Conservation (phyloP, 306 rosid genomes). For the Medicago truncatula region MtrunA17r5.0-ANR NC_053044.1:24347501-24348000, state of each 20-base stretch:
- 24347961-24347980: neutral
- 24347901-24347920: slow-evolving; percentile 10
- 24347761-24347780: slow-evolving; percentile 38
- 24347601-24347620: slow-evolving; percentile 27
- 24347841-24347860: slow-evolving; percentile 85
- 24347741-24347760: slow-evolving; percentile 10
- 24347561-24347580: slow-evolving; percentile 20
- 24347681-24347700: neutral
- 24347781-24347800: slow-evolving; percentile 92
- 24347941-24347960: neutral
- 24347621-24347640: neutral
- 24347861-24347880: slow-evolving; percentile 24
- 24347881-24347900: slow-evolving; percentile 3
- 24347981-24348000: neutral
- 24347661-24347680: slow-evolving; percentile 19
- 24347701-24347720: slow-evolving; percentile 29
- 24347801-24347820: slow-evolving; percentile 71
- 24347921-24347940: slow-evolving; percentile 4
- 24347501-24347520: slow-evolving; percentile 38
- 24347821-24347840: slow-evolving; percentile 76
- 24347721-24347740: slow-evolving; percentile 11
- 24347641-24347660: slow-evolving; percentile 5
- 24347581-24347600: slow-evolving; percentile 28
- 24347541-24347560: slow-evolving; percentile 21
- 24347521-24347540: slow-evolving; percentile 28